A percentile compares a stretch with the other conserved stretches of the same genome.
These are phyloP conservation scores for Pouteria glomerata DNA, from an alignment of 148 eudicot genomes.

Conservation along the genomic window DNA sequence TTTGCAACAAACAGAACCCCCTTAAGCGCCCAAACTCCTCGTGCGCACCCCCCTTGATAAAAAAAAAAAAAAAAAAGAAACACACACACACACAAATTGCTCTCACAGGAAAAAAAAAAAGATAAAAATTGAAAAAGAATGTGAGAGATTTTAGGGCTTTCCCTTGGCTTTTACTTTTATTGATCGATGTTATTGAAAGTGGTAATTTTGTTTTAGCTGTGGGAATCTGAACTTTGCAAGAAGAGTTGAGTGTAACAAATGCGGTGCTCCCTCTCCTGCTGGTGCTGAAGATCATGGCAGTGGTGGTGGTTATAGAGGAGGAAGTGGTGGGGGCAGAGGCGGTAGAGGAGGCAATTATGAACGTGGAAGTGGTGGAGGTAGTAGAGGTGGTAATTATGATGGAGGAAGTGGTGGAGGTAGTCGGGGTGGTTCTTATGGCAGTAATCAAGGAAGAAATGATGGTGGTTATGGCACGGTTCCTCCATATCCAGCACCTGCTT, in stretches of 20 bases:
- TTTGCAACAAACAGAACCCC: neutral
- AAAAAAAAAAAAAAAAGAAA: neutral
- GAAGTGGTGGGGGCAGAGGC: constrained; percentile 36
- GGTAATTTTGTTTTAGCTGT: constrained; percentile 49
- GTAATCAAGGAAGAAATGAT: constrained; percentile 52
- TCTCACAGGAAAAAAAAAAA: neutral
- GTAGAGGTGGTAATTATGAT: constrained; percentile 40
- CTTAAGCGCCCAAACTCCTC: no score
- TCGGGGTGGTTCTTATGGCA: constrained; percentile 59
- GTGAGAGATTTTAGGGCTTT: neutral
- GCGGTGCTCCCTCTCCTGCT: constrained; percentile 65
- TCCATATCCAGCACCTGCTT: constrained; percentile 42
- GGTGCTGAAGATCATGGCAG: constrained; percentile 24
- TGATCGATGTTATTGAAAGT: constrained; percentile 18
- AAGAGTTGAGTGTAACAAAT: constrained; percentile 85
- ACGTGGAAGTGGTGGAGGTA: constrained; percentile 43
- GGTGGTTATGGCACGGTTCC: constrained; percentile 56
- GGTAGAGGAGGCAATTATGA: constrained; percentile 36
- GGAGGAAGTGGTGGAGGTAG: constrained; percentile 50
- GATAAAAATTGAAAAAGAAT: neutral
- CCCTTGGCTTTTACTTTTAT: neutral
- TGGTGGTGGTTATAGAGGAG: constrained; percentile 44
- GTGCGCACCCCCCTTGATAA: neutral
- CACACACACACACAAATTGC: no score
- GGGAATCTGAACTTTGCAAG: constrained; percentile 94